Percentiles rank a stretch among this genome's conserved stretches.
Conservation (phyloP, 305 asterid species). For the Nicotiana rustica region DNA sequence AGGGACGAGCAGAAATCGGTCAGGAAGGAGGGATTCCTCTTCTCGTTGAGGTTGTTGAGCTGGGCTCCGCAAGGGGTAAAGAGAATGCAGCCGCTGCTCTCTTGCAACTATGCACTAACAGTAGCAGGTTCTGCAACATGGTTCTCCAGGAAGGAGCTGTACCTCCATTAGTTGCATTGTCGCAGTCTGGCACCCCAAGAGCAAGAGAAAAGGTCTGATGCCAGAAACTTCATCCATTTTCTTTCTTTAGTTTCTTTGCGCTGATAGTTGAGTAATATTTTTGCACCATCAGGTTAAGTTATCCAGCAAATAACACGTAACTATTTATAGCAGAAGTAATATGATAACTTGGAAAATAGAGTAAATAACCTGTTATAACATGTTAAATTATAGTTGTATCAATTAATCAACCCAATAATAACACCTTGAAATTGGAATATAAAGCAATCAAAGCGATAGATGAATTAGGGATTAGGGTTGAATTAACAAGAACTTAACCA, state of each 20-base stretch:
- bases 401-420: too few species aligned
- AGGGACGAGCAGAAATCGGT: slow-evolving; percentile 80
- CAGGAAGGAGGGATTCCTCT: slow-evolving; percentile 80
- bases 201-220: slow-evolving; percentile 79
- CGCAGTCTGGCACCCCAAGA: slow-evolving; percentile 90
- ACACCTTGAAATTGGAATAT: too few species aligned
- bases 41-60: slow-evolving; percentile 91
- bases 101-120: slow-evolving; percentile 76
- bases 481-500: too few species aligned
- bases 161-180: slow-evolving; percentile 86
- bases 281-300: neutral
- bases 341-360: neutral
- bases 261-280: neutral
- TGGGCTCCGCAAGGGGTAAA: slow-evolving; percentile 88
- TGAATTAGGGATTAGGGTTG: too few species aligned
- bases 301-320: neutral
- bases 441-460: too few species aligned
- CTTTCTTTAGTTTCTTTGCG: neutral
- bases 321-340: neutral
- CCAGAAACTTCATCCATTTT: neutral
- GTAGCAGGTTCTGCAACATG: slow-evolving; percentile 74
- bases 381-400: neutral
- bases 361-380: neutral
- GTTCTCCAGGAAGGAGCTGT: slow-evolving; percentile 91
- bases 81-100: slow-evolving; percentile 98